Evolutionary conservation across 176 grass and related monocot genomes (phyloP), one percentile per base, ranked within the genome.

Genomic region (Canna indica): DNA sequence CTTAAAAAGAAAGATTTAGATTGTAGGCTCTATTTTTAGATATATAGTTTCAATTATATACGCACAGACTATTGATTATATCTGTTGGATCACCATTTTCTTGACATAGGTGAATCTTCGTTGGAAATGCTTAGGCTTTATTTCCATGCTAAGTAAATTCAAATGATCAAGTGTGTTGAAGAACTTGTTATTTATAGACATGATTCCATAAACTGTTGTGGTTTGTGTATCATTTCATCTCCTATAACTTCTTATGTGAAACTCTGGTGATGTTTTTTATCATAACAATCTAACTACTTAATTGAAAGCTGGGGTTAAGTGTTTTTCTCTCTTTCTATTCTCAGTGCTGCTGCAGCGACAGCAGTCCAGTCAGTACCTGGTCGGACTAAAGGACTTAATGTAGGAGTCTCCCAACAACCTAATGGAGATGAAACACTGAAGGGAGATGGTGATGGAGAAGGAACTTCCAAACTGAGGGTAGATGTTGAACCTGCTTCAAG

Each of bases 391-490:
- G 54, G 46, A 57, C 63, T 15, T 4, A 90, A 90, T 65, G 70
- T 56, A 61, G 78, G 53, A 64, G 78, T 18, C 67, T 75, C 80
- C 64, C 81, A 78, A 64, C 47, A 59, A 31, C 27, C 64, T 59
- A 10, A 15, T 18, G 64, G 65, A 41, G 39, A 69, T 58, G 64
- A 22, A 25, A 26, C 58, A 75, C 61, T 78, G 48, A 72, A 73
- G 70, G 48, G 31, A 8, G 74, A 54, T 50, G 73, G 82, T 72
- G 88, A 70, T 58, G 83, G 77, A 27, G 84, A 99, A 85, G 86
- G 84, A 70, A 92, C 84, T 22, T 99, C 86, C 27, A 90, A 85
- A 68, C 20, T 66, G 20, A 66, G 63, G 63, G 36, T 17, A 15
- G 72, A 69, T 45, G 84, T 20, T 60, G 71, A 73, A 59, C 35